phyloP scores from a whole-genome alignment of 352 stramenopile species.

The Phytophthora sp. region DNA sequence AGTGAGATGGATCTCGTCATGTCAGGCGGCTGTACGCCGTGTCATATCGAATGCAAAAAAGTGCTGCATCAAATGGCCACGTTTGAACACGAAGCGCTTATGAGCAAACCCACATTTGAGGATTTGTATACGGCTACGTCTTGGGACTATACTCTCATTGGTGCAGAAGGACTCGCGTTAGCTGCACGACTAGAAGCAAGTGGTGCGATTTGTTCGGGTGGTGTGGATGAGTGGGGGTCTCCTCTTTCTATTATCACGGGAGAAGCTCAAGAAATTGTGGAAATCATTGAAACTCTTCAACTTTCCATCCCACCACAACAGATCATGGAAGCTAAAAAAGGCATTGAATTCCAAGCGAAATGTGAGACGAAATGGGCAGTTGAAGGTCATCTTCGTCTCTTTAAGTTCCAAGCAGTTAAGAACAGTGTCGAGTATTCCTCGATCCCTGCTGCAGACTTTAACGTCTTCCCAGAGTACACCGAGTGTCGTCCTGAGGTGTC shows the following conservation, averaged over 20 bases:
- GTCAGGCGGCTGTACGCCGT: slow-evolving; percentile 29
- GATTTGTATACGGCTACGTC: slow-evolving; percentile 23
- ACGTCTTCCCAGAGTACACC: slow-evolving; percentile 36
- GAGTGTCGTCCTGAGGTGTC: slow-evolving; percentile 30
- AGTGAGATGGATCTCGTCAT: slow-evolving; percentile 36
- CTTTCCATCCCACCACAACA: slow-evolving; percentile 22
- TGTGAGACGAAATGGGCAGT: slow-evolving; percentile 36
- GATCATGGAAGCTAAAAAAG: slow-evolving; percentile 24
- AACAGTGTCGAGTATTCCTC: slow-evolving; percentile 39
- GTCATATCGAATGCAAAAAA: slow-evolving; percentile 23
- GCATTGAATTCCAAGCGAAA: slow-evolving; percentile 15
- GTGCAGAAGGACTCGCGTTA: slow-evolving; percentile 4
- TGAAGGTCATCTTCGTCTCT: slow-evolving; percentile 23
- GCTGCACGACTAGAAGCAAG: slow-evolving; percentile 21
- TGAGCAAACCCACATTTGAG: slow-evolving; percentile 35
- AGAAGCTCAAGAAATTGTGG: slow-evolving; percentile 21
- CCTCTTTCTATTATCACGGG: slow-evolving; percentile 32
- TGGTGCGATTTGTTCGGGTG: slow-evolving; percentile 28
- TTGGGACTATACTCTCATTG: slow-evolving; percentile 28
- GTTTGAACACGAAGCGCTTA: slow-evolving; percentile 28
- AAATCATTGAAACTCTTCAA: slow-evolving; percentile 25
- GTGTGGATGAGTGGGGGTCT: slow-evolving; percentile 34
- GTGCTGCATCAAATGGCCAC: slow-evolving; percentile 30
- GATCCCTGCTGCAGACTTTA: slow-evolving; percentile 37
- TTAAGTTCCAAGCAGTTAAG: slow-evolving; percentile 38